phyloP scores from a whole-genome alignment of 768 basidiomycete genomes.

The Phlegmacium glaucopus region DNA sequence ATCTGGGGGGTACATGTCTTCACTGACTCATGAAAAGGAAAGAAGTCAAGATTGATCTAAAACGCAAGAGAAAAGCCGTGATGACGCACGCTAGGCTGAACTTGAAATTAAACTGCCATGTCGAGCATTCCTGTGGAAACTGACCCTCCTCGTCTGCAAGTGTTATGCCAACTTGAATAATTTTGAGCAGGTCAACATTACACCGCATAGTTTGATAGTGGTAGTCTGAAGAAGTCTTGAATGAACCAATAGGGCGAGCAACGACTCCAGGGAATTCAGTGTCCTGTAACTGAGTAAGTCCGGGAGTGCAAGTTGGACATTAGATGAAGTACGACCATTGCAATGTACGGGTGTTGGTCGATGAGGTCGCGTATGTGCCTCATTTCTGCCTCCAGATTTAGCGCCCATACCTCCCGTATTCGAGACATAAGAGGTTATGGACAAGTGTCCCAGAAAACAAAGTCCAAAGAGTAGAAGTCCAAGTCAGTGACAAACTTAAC shows the following conservation, averaged over 20 bases:
- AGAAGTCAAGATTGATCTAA: not conserved
- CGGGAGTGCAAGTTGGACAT: conserved; percentile 15
- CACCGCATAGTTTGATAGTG: conserved; percentile 99
- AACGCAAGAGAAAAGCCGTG: not conserved
- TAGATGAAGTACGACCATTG: conserved; percentile 66
- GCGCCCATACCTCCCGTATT: conserved; percentile 95
- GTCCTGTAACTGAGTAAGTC: conserved; percentile 58
- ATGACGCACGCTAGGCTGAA: conserved; percentile 70
- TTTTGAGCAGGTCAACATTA: conserved; percentile 96
- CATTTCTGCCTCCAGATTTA: conserved; percentile 93
- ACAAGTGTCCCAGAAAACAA: too few species aligned
- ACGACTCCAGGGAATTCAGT: conserved; percentile 99
- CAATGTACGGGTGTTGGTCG: conserved; percentile 89
- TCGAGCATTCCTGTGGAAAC: conserved; percentile 83
- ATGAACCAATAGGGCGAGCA: conserved; percentile 92
- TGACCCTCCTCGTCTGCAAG: conserved; percentile 93
- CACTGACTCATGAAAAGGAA: conserved; percentile 41
- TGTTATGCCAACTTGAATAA: conserved; percentile 96
- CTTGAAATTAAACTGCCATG: conserved; percentile 99
- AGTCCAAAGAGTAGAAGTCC: not conserved
- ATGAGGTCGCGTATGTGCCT: conserved; percentile 80
- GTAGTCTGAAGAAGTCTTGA: conserved; percentile 96
- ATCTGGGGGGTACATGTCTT: conserved; percentile 99
- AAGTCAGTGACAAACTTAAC: not conserved
- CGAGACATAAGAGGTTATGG: conserved; percentile 50